Evolutionary conservation across 2,329 filamentous ascomycete genomes (phyloP).

Genomic region (Uncinocarpus reesii): DNA sequence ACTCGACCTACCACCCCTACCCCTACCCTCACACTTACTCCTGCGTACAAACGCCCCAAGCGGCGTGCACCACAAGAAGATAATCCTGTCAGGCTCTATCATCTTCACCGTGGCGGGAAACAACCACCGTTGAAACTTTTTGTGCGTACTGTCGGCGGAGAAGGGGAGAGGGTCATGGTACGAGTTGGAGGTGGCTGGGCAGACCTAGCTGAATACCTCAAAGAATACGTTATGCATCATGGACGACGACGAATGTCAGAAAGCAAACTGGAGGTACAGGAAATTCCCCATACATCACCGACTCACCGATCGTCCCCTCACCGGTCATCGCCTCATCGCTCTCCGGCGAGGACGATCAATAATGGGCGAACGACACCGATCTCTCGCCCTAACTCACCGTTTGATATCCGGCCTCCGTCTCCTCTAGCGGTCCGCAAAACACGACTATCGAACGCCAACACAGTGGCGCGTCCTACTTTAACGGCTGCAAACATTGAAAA

Average conservation of each 20-base stretch:
- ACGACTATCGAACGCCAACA: slow-evolving; percentile 27
- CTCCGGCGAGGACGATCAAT: slow-evolving; percentile 14
- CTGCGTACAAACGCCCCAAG: slow-evolving; percentile 37
- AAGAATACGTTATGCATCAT: slow-evolving; percentile 87
- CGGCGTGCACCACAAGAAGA: slow-evolving; percentile 39
- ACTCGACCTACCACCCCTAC: slow-evolving; percentile 48
- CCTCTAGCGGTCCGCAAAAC: slow-evolving; percentile 33
- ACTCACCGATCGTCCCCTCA: slow-evolving; percentile 11
- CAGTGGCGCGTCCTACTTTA: slow-evolving; percentile 24
- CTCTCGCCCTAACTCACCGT: slow-evolving; percentile 30
- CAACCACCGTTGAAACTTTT: slow-evolving; percentile 89
- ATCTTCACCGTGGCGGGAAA: slow-evolving; percentile 72
- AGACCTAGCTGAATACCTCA: slow-evolving; percentile 85
- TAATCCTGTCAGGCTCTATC: slow-evolving; percentile 81
- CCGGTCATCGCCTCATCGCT: slow-evolving; percentile 7
- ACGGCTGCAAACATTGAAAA: slow-evolving; percentile 24
- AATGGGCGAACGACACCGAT: slow-evolving; percentile 25
- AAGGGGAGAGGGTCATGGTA: slow-evolving; percentile 91
- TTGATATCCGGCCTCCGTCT: slow-evolving; percentile 31
- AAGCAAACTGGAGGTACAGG: slow-evolving; percentile 47
- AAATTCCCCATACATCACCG: slow-evolving; percentile 25
- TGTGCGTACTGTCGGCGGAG: slow-evolving; percentile 81
- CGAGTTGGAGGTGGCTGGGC: slow-evolving; percentile 97
- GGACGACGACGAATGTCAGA: slow-evolving; percentile 57
- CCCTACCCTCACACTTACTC: slow-evolving; percentile 59